Conservation (phyloP, 805 yeast genomes). For the Candida berthetii region DNA sequence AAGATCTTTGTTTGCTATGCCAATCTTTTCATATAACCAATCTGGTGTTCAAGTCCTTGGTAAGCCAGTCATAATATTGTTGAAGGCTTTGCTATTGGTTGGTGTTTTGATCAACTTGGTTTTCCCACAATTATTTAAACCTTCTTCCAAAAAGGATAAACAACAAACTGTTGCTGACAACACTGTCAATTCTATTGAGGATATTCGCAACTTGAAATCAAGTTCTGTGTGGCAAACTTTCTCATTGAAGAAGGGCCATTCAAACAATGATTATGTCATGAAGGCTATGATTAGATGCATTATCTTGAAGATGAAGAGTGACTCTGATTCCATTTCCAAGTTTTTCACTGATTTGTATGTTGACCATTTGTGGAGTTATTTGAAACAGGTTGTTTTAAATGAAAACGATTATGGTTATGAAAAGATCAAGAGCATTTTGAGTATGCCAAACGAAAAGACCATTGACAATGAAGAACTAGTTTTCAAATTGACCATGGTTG, state of each 20-base stretch:
- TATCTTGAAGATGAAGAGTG: slow-evolving; percentile 13
- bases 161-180: slow-evolving; percentile 1
- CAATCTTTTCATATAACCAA: slow-evolving; percentile 28
- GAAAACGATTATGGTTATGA: slow-evolving; percentile 13
- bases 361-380: slow-evolving; percentile 20
- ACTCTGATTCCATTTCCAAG: slow-evolving; percentile 14
- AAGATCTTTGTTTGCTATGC: slow-evolving; percentile 42
- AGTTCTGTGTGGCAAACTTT: slow-evolving; percentile 13
- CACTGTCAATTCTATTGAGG: slow-evolving; percentile 7
- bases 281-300: slow-evolving; percentile 19
- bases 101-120: slow-evolving; percentile 21
- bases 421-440: slow-evolving; percentile 19
- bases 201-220: slow-evolving; percentile 14
- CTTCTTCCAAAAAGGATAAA: slow-evolving; percentile 2
- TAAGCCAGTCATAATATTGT: slow-evolving; percentile 20
- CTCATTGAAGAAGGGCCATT: slow-evolving; percentile 6
- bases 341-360: slow-evolving; percentile 14
- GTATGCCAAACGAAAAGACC: slow-evolving; percentile 17
- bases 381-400: slow-evolving; percentile 16
- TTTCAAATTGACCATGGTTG: slow-evolving; percentile 10
- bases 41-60: slow-evolving; percentile 20
- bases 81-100: slow-evolving; percentile 20
- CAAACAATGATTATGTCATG: slow-evolving; percentile 16
- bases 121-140: slow-evolving; percentile 12
- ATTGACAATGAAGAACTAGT: slow-evolving; percentile 20